A percentile compares a stretch with the other conserved stretches of the same genome.
Evolutionary conservation across 2,329 filamentous ascomycete genomes (phyloP).

Genomic region (Sporothrix humicola): DNA sequence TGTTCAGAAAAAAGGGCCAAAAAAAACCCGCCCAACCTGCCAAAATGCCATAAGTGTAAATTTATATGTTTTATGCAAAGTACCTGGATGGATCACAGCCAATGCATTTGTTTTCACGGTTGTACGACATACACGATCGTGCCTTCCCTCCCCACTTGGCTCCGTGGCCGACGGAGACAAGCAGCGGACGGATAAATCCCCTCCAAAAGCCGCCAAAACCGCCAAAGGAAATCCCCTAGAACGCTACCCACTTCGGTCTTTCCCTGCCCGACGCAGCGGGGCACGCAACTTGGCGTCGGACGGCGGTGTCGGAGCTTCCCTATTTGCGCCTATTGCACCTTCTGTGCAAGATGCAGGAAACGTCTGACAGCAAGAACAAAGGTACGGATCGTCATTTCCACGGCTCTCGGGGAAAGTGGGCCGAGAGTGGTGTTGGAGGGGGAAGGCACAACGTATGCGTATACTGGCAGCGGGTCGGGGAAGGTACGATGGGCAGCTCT

Average conservation of each 20-base stretch:
- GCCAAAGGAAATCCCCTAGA: too few species aligned
- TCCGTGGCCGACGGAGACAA: not conserved
- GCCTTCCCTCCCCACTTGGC: too few species aligned
- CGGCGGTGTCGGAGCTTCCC: constrained; percentile 10
- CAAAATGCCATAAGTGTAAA: too few species aligned
- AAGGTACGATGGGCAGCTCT: not conserved
- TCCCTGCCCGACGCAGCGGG: constrained; percentile 4
- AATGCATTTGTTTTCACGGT: too few species aligned
- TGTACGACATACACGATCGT: too few species aligned
- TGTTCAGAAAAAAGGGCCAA: too few species aligned
- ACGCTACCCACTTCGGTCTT: not conserved
- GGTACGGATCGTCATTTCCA: not conserved
- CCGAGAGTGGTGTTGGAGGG: not conserved
- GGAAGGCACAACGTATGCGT: constrained; percentile 1
- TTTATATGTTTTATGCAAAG: too few species aligned
- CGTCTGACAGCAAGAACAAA: too few species aligned
- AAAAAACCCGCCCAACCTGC: too few species aligned
- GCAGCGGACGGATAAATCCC: constrained; percentile 12
- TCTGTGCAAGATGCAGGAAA: not conserved
- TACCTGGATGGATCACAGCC: not conserved
- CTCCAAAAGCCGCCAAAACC: not conserved
- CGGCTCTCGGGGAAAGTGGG: not conserved
- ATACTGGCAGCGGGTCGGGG: too few species aligned
- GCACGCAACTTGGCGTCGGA: not conserved
- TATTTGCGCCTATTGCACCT: not conserved